These are phyloP conservation scores for Mycena maculata DNA, from an alignment of 768 basidiomycete genomes.

Conservation along the genomic window DNA sequence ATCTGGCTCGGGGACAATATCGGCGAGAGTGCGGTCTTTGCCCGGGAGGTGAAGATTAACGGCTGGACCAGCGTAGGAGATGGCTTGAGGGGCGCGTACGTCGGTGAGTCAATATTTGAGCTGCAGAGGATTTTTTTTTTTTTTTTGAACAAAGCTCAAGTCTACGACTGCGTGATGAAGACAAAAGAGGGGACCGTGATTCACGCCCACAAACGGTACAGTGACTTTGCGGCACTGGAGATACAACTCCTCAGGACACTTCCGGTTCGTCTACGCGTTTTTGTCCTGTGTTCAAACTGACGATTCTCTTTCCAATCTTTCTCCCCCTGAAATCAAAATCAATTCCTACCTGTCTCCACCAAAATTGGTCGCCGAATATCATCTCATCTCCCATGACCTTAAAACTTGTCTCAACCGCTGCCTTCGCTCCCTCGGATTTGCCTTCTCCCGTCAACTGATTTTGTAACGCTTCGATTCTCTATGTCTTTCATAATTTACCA, in stretches of 20 bases:
- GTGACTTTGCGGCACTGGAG: slow-evolving; percentile 69
- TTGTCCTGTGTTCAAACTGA: too few species aligned
- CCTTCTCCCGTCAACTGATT: too few species aligned
- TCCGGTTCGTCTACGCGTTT: slow-evolving; percentile 56
- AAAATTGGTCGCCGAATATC: too few species aligned
- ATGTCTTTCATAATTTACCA: too few species aligned
- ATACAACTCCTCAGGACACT: slow-evolving; percentile 59
- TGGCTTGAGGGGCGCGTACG: slow-evolving; percentile 69
- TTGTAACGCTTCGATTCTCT: too few species aligned
- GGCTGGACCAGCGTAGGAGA: slow-evolving; percentile 84
- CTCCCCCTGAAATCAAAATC: too few species aligned
- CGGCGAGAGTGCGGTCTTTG: slow-evolving; percentile 65
- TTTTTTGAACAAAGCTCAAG: slow-evolving; percentile 46
- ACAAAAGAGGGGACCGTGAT: slow-evolving; percentile 77
- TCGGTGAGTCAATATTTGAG: slow-evolving; percentile 58
- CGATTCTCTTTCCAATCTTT: too few species aligned
- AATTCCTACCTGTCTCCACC: too few species aligned
- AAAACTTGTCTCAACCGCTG: too few species aligned
- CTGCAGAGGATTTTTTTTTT: too few species aligned
- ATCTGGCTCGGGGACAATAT: slow-evolving; percentile 77
- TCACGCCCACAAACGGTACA: slow-evolving; percentile 76
- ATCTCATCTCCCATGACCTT: too few species aligned
- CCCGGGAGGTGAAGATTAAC: slow-evolving; percentile 71
- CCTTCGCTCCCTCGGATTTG: not conserved
- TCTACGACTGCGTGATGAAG: slow-evolving; percentile 77